Base-by-base conservation (phyloP, 345 rosid genomes). In the Trapa incisa region DNA sequence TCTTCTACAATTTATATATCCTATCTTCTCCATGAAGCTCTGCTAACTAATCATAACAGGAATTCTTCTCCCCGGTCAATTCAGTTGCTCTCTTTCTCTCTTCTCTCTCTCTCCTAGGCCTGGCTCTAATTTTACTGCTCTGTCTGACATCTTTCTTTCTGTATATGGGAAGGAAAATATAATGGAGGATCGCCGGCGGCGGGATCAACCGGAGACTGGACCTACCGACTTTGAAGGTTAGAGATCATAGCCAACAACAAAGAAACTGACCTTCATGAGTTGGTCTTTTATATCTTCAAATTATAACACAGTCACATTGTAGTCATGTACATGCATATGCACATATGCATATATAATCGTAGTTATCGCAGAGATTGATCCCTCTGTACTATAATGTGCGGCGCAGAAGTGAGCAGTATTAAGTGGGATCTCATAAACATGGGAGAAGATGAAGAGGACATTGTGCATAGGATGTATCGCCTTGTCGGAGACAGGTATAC, bases 361-460 rank as follows among this genome's bases (percentile, higher is more conserved):
- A 41, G 6, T 41, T 41, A 8, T 41, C 6, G 7, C 43, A 41
- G 6, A 41, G 61, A 22, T 57, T 57, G 37, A 57, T 57, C 7
- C 29, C 32, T 9, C 29, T 43, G 39, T 2, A 52, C 33, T 63
- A 47, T 15, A 41, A 41, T 70, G 4, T 36, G 66, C 11, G 66
- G 13, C 47, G 72, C 79, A 82, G 88, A 84, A 71, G 86, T 78
- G 64, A 75, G 80, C 62, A 82, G 84, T 72, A 61, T 69, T 15
- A 76, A 78, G 72, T 78, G 88, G 86, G 81, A 78, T 63, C 70
- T 54, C 45, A 73, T 75, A 64, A 58, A 68, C 42, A 72, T 84
- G 84, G 77, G 79, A 0, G 75, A 78, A 63, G 84, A 84, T 75
- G 84, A 84, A 71, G 83, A 84, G 60, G 88, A 84, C 66, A 78